phyloP scores from a whole-genome alignment of 2,329 filamentous ascomycete species.

The Fusarium begoniae region DNA sequence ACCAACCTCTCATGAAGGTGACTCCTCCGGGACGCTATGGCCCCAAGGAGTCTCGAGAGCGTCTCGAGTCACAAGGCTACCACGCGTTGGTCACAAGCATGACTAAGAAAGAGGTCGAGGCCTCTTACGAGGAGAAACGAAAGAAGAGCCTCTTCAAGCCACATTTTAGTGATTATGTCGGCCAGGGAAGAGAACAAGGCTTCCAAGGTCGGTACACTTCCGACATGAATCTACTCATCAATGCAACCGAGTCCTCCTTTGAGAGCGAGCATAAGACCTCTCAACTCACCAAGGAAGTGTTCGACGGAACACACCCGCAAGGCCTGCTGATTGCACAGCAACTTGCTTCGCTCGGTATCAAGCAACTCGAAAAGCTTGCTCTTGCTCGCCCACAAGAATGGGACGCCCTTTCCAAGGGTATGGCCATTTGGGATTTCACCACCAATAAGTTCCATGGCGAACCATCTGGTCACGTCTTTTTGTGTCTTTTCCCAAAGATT shows the following conservation, averaged over 20 bases:
- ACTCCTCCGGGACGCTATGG: background rate
- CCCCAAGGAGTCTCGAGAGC: background rate
- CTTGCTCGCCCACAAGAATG: conserved; percentile 36
- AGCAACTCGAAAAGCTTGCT: conserved; percentile 34
- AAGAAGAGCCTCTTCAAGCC: background rate
- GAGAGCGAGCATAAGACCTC: background rate
- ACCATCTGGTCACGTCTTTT: conserved; percentile 38
- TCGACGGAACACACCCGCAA: conserved; percentile 19
- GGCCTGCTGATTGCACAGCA: conserved; percentile 17
- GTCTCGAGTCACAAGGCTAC: background rate
- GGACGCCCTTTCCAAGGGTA: conserved; percentile 33
- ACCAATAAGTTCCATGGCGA: conserved; percentile 19
- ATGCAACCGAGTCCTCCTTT: background rate
- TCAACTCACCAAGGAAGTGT: background rate
- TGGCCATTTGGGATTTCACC: conserved; percentile 43
- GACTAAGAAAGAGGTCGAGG: background rate
- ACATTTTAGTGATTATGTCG: background rate
- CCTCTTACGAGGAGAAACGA: background rate
- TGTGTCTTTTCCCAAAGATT: conserved; percentile 41
- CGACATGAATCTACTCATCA: background rate
- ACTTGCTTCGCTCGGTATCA: conserved; percentile 36
- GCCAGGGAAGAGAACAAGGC: background rate
- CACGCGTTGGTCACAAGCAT: background rate
- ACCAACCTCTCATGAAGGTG: background rate
- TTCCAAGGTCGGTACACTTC: background rate